Conservation (phyloP, 352 stramenopile genomes). For the Phytophthora sp. region DNA sequence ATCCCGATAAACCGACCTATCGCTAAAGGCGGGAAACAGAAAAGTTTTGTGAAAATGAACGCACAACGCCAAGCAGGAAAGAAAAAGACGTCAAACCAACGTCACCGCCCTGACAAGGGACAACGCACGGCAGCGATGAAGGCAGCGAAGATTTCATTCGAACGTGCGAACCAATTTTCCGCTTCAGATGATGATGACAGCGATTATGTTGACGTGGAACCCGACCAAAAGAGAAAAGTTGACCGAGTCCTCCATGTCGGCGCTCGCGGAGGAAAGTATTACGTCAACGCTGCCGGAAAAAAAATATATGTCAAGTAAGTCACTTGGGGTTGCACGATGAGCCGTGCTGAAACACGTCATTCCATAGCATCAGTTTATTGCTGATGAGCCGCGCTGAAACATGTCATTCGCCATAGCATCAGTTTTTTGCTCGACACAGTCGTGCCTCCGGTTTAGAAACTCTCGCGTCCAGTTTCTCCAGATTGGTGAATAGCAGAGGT, state of each 20-base stretch:
- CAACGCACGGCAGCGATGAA: constrained; percentile 11
- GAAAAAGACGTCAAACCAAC: constrained; percentile 11
- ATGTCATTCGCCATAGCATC: too few relatives aligned
- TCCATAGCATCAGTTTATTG: too few relatives aligned
- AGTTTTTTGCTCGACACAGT: too few relatives aligned
- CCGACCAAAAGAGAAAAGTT: background rate
- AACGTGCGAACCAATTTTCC: constrained; percentile 12
- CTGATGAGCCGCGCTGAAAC: too few relatives aligned
- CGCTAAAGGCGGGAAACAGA: constrained; percentile 6
- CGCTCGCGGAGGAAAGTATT: constrained; percentile 41
- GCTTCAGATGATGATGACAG: constrained; percentile 23
- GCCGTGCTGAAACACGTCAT: too few relatives aligned
- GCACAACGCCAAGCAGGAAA: constrained; percentile 5
- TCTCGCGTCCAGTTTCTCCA: too few relatives aligned
- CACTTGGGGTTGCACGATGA: background rate
- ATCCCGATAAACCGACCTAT: constrained; percentile 8
- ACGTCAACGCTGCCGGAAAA: constrained; percentile 33
- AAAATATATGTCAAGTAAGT: constrained; percentile 40
- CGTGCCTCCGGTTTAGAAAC: too few relatives aligned
- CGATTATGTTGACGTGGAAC: constrained; percentile 23
- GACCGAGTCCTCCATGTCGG: constrained; percentile 25
- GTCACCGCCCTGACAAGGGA: background rate
- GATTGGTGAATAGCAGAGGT: too few relatives aligned
- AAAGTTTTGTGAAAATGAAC: constrained; percentile 8
- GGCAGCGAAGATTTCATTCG: background rate